Base-by-base conservation (phyloP, 164 flowering plant genomes). In the Dillenia turbinata region DNA sequence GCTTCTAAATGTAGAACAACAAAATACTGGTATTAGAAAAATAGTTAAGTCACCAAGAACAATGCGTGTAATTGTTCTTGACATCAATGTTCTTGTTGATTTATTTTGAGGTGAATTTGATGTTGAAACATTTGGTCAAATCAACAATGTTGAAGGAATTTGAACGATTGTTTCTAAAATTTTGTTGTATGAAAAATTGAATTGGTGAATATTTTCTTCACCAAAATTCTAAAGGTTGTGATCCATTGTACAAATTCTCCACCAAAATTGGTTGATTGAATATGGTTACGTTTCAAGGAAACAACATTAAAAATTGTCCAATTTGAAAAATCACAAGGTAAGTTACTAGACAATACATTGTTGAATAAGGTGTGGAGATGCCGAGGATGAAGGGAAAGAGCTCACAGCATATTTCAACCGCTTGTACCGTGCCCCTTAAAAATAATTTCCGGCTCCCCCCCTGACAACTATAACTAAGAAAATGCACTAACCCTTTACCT, bases 101-200 rank as follows among this genome's bases (percentile, higher is more conserved):
- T 68, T 65, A 5, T 54, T 49, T 11, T 66, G 60, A 5, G 64
- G 24, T 19, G 22, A 19, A 3, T 79, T 57, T 3, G 22, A 19
- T 19, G 50, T 49, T 4, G 93, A 60, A 1, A 59, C 66, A 44
- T 87, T 85, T 0, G 91, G 89, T 7, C 85, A 79, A 24, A 64
- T 66, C 0, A 96, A 75, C 2, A 70, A 73, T 0, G 85, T 70
- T 0, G 96, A 83, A 57, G 90, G 87, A 44, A 85, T 75, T 0
- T 19, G 80, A 15, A 66, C 97, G 91, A 2, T 78, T 10, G 54
- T 44, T 2, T 92, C 94, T 9, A 85, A 73, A 24, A 90, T 17
- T 52, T 75, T 83, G 59, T 90, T 90, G 68, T 72, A 74, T 2
- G 97, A 90, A 45, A 86, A 66, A 49, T 88, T 88, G 75, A 95